phyloP scores from a whole-genome alignment of 768 basidiomycete genomes.

The Naganishia antarctica region DNA sequence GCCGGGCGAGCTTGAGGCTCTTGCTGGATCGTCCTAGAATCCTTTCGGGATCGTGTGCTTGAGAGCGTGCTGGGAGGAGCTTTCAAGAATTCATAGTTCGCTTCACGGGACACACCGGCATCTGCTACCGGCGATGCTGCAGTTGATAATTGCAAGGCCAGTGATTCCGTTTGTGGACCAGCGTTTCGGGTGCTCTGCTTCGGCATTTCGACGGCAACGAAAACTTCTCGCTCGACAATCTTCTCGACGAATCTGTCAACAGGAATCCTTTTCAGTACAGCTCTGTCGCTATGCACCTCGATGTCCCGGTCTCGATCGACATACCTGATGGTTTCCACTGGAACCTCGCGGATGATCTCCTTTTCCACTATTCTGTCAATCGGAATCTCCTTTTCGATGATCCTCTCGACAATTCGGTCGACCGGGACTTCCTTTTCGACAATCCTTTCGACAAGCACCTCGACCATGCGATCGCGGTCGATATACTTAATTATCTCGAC shows the following conservation, averaged over 20 bases:
- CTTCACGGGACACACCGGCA: conserved; percentile 41
- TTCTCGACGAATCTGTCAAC: conserved; percentile 33
- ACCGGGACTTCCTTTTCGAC: conserved; percentile 36
- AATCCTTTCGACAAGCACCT: conserved; percentile 24
- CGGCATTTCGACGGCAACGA: conserved; percentile 37
- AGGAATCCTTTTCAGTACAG: conserved; percentile 38
- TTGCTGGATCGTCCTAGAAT: conserved; percentile 8
- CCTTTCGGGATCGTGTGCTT: not conserved
- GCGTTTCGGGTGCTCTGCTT: conserved; percentile 23
- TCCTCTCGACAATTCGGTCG: conserved; percentile 29
- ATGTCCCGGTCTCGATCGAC: conserved; percentile 37
- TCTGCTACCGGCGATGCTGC: conserved; percentile 33
- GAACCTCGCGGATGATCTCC: conserved; percentile 30
- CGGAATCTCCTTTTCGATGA: conserved; percentile 8
- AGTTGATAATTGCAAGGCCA: conserved; percentile 27
- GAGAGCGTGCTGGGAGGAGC: conserved; percentile 29
- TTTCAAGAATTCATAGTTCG: conserved; percentile 49
- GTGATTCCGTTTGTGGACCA: conserved; percentile 31
- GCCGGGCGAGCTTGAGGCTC: not conserved
- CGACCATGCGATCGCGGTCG: conserved; percentile 41
- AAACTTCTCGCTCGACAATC: conserved; percentile 39
- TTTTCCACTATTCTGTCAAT: conserved; percentile 39
- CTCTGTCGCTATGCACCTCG: conserved; percentile 38
- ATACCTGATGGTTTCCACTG: conserved; percentile 33
- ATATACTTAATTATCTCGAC: conserved; percentile 33